Base-by-base conservation (phyloP, 345 rosid species). In the Raphanus sativus region DNA sequence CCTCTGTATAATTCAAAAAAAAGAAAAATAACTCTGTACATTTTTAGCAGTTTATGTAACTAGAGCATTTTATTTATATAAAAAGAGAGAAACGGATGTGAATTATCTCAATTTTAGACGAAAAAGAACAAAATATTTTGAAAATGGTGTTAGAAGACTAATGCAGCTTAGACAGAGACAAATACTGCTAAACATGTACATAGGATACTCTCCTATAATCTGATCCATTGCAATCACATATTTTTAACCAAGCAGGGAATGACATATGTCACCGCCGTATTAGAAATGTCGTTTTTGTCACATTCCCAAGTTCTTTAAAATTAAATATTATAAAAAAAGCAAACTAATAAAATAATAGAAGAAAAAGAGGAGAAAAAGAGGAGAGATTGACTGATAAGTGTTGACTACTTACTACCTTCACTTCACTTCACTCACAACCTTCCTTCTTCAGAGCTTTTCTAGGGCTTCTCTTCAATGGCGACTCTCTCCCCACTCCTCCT, bases 241-340 rank as follows among this genome's bases (percentile, higher is more conserved):
- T 48, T 66, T 68, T 28, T 8, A 59, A 29, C 61, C 7, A 78
- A 61, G 28, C 75, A 79, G 25, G 40, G 12, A 73, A 36, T 62
- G 78, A 74, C 81, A 78, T 12, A 67, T 52, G 71, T 74, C 62
- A 38, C 62, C 67, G 34, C 73, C 29, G 28, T 62, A 11, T 73
- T 52, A 58, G 29, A 73, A 67, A 36, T 78, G 65, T 67, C 74
- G 74, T 61, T 78, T 78, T 73, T 78, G 82, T 78, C 82, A 73
- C 36, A 79, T 52, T 73, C 38, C 52, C 3, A 25, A 26, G 0
- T 6, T 2, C 67, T 45, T 8, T 6, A 15, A 9, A 17, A 58
- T 71, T 66, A 6, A 65, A 4, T 56, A 65, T 70, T 71, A 17
- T 59, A 8, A 60, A 73, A n/a, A n/a, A 8, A 38, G 24, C 32